Conservation (phyloP, 2,329 filamentous ascomycete genomes). For the Aspergillus sp. region DNA sequence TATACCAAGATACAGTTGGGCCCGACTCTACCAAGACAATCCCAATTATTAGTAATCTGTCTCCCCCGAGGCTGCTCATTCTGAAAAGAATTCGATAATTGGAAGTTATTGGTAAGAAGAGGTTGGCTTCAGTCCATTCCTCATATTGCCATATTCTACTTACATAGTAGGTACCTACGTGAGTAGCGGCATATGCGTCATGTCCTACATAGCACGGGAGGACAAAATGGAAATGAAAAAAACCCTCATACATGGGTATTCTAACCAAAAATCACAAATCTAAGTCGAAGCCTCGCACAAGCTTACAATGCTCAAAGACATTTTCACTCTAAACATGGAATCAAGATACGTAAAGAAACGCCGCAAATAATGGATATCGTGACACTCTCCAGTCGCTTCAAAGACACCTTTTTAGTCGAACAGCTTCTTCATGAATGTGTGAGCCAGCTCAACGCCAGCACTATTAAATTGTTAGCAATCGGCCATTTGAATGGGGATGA, state of each 20-base stretch:
- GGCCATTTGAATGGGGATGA: not conserved
- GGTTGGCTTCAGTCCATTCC: no score
- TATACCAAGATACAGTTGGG: no score
- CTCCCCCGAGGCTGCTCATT: no score
- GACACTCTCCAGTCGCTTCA: not conserved
- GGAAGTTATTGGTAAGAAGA: no score
- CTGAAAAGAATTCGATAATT: no score
- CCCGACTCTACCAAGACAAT: no score
- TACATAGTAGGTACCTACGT: not conserved
- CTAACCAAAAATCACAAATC: slow-evolving; percentile 9
- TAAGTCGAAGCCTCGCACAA: slow-evolving; percentile 6
- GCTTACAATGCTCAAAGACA: slow-evolving; percentile 17
- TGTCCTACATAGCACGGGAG: not conserved
- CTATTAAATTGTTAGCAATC: slow-evolving; percentile 20
- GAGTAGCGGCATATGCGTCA: no score
- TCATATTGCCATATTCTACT: not conserved
- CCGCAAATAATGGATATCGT: slow-evolving; percentile 11
- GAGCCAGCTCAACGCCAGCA: slow-evolving; percentile 51
- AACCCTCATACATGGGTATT: not conserved
- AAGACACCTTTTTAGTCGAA: slow-evolving; percentile 29
- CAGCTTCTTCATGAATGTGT: slow-evolving; percentile 51
- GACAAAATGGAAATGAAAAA: not conserved
- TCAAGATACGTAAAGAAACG: slow-evolving; percentile 1
- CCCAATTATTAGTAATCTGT: no score
- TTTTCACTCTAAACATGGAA: slow-evolving; percentile 5